Percentiles rank a stretch among this genome's conserved stretches.
Conservation (phyloP, 768 basidiomycete species). For the Rhizopogon vinicolor region DNA sequence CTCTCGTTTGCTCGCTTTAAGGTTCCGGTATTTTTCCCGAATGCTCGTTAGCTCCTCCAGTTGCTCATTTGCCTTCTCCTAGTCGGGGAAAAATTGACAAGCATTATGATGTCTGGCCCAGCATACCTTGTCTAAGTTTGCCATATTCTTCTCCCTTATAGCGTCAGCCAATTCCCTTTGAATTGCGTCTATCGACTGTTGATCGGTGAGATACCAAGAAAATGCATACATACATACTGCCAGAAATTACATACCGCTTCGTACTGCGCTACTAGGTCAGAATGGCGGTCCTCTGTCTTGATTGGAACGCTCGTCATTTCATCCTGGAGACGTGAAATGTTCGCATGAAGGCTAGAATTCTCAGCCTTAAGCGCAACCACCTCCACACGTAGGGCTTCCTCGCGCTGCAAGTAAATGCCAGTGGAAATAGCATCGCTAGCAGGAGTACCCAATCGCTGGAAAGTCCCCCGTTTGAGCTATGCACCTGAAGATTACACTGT, state of each 20-base stretch:
- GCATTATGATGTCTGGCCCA: neutral
- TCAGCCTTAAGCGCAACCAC: conserved; percentile 14
- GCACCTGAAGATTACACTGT: neutral
- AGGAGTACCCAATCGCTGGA: conserved; percentile 9
- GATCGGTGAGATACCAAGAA: neutral
- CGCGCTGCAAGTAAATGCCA: conserved; percentile 1
- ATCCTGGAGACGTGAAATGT: conserved; percentile 11
- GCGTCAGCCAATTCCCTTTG: conserved; percentile 10
- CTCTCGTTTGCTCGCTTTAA: conserved; percentile 13
- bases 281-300: conserved; percentile 13
- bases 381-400: conserved; percentile 10
- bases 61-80: conserved; percentile 11
- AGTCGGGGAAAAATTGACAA: neutral
- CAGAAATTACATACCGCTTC: conserved; percentile 2
- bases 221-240: too few relatives aligned
- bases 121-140: neutral
- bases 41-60: conserved; percentile 7
- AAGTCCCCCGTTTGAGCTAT: neutral
- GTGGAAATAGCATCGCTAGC: neutral
- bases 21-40: conserved; percentile 16
- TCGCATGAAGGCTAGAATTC: conserved; percentile 13
- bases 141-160: conserved; percentile 8
- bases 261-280: neutral
- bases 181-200: conserved; percentile 8
- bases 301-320: conserved; percentile 4